Base-by-base conservation (phyloP, 768 basidiomycete genomes). In the Hericium erinaceus region DNA sequence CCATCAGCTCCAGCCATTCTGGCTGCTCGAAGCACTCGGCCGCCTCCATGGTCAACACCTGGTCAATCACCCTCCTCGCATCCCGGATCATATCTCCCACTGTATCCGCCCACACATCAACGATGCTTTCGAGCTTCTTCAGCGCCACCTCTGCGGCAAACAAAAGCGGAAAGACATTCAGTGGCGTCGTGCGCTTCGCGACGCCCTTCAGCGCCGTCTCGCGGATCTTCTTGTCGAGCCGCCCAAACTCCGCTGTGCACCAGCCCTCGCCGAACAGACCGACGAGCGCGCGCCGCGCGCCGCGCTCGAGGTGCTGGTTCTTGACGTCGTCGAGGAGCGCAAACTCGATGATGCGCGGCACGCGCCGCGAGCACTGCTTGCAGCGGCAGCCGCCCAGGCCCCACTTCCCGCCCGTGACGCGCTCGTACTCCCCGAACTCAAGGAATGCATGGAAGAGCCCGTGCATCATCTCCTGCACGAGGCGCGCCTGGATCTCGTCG, bases 261-360 rank as follows among this genome's bases (percentile, higher is more conserved):
- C 94, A 97, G 2, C 89, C 87, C 61, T 92, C 89, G 4, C 92
- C 92, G 65, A 91, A 98, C 33, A 91, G 77, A 0, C 85, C 84
- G 0, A 94, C 85, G 7, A 98, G 74, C 12, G 87, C 90, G 5
- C 85, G 76, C 12, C 89, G 77, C 0, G 89, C 84, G 0, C 85
- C 85, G 4, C 83, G 76, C 41, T 89, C 85, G 3, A 98, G 79
- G 39, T 79, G 73, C 0, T 74, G 63, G 66, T 92, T 91, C 58
- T 81, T 78, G 10, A 95, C 87, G 65, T 97, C 95, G 9, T 88
- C 82, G 0, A 77, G 67, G 2, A 84, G 61, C 0, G 92, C 80
- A 55, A 98, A 98, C 61, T 88, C 85, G 65, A 95, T 85, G 2
- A 95, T 80, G 28, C 93, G 76, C 0, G 92, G 91, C 0, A 83